A percentile compares a stretch with the other conserved stretches of the same genome.
phyloP scores from a whole-genome alignment of 495 filamentous ascomycete species.

The Penicillium diatomitis region DNA sequence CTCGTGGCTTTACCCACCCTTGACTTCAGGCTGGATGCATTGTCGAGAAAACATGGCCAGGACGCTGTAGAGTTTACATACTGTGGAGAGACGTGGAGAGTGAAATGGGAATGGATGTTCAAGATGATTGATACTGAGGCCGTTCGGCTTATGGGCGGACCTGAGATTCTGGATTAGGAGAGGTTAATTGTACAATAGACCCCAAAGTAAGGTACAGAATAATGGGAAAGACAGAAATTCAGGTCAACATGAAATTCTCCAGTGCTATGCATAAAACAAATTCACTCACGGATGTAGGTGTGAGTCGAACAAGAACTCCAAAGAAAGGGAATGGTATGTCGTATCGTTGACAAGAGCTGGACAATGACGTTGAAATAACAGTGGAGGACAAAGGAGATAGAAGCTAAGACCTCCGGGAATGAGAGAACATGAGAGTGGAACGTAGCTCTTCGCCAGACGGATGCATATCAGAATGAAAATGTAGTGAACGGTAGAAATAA shows the following conservation, averaged over 20 bases:
- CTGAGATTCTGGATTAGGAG: not conserved
- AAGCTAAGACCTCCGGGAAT: slow-evolving; percentile 11
- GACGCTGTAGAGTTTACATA: slow-evolving; percentile 8
- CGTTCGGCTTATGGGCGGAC: slow-evolving; percentile 27
- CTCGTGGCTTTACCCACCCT: slow-evolving; percentile 27
- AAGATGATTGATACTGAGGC: slow-evolving; percentile 33
- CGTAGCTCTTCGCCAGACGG: slow-evolving; percentile 2
- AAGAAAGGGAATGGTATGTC: slow-evolving; percentile 4
- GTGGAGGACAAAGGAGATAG: slow-evolving; percentile 6
- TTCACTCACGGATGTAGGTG: slow-evolving; percentile 8
- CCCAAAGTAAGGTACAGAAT: slow-evolving; percentile 19
- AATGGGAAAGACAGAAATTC: slow-evolving; percentile 12
- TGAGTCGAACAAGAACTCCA: slow-evolving; percentile 9
- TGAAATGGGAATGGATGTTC: slow-evolving; percentile 38
- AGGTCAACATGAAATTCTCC: slow-evolving; percentile 12
- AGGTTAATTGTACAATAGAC: too few relatives aligned
- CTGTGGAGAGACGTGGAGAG: slow-evolving; percentile 6
- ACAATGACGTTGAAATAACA: slow-evolving; percentile 8
- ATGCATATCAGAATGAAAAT: slow-evolving; percentile 1
- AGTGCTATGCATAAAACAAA: slow-evolving; percentile 17
- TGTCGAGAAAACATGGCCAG: not conserved
- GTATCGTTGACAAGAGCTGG: slow-evolving; percentile 12
- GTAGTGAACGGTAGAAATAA: not conserved
- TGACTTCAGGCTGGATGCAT: slow-evolving; percentile 8
- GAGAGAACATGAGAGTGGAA: slow-evolving; percentile 7